phyloP scores from a whole-genome alignment of 805 yeast species.

The Cyberlindnera euphorbiiphila region DNA sequence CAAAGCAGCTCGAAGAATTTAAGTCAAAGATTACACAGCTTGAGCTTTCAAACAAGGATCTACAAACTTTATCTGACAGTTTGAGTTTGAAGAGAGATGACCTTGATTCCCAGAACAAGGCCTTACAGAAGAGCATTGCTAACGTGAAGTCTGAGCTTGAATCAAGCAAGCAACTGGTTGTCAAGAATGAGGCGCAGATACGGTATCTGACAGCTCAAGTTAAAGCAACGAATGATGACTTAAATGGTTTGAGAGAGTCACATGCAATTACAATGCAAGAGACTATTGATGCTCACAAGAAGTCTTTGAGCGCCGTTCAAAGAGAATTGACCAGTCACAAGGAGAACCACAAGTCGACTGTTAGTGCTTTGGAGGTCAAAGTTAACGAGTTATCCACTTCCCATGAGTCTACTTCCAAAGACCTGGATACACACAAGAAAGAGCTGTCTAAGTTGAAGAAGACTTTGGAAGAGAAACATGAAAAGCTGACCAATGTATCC shows the following conservation, averaged over 20 bases:
- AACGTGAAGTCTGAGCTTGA: slow-evolving; percentile 16
- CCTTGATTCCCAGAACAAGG: slow-evolving; percentile 8
- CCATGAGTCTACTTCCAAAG: slow-evolving; percentile 3
- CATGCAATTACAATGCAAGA: slow-evolving; percentile 4
- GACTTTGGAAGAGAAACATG: slow-evolving; percentile 2
- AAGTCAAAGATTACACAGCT: slow-evolving; percentile 16
- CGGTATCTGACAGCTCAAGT: slow-evolving; percentile 12
- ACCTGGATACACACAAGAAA: slow-evolving; percentile 9
- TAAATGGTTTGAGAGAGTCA: slow-evolving; percentile 4
- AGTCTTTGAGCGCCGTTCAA: slow-evolving; percentile 3
- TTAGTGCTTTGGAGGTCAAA: slow-evolving; percentile 1
- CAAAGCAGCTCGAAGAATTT: slow-evolving; percentile 13
- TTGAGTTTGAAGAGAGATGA: slow-evolving; percentile 12
- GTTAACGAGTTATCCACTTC: not conserved
- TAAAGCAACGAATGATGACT: slow-evolving; percentile 6
- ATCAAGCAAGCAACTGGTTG: slow-evolving; percentile 3
- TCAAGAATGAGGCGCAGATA: slow-evolving; percentile 10
- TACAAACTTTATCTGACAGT: slow-evolving; percentile 9
- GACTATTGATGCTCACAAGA: slow-evolving; percentile 5
- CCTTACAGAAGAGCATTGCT: slow-evolving; percentile 5
- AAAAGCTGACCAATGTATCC: not conserved
- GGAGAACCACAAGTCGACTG: slow-evolving; percentile 5
- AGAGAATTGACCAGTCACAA: slow-evolving; percentile 8
- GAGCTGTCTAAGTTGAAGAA: slow-evolving; percentile 1
- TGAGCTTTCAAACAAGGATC: slow-evolving; percentile 10